Evolutionary conservation across 148 eudicot genomes (phyloP), one percentile per base, ranked within the genome.

Genomic region (Rhododendron vialii): DNA sequence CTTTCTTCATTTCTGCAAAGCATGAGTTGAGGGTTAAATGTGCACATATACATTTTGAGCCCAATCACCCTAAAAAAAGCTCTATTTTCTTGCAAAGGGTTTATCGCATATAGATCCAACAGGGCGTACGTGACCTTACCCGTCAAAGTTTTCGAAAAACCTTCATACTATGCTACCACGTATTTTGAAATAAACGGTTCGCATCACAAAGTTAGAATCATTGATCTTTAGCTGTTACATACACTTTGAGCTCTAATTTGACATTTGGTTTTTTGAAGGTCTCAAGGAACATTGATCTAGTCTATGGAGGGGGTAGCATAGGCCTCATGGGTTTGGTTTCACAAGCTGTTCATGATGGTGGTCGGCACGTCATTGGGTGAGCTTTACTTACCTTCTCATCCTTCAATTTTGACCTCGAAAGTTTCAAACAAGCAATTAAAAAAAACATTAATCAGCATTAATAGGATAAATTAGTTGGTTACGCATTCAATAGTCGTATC

Each of bases 301-400:
- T 97, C 82, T 97, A 97, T 93, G 99, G 99, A 87, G 99, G 99
- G 33, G 98, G 99, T 35, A 97, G 99, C 94, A 94, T 97, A 78
- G 99, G 99, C 50, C 90, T 97, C 73, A 97, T 97, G 99, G 99
- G 99, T 28, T 91, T 96, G 88, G 94, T 96, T 74, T 96, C 99
- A 79, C 99, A 95, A 92, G 99, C 99, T 92, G 99, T 97, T 92
- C 99, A 97, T 92, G 90, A 92, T 92, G 99, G 99, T 87, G 99
- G 99, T 83, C 89, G 99, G 74, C 98, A 94, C 92, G 99, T 97
- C 81, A 90, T 97, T 85, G 99, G 99, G 99, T 94, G 47, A 92
- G 93, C 81, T 71, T 67, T 28, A 48, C 51, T 77, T 50, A 51
- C 79, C 43, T 65, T 13, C 47, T 48, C 14, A 2, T 78, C 48